Evolutionary conservation across 164 flowering plant genomes (phyloP).

Genomic region (Nymphaea thermarum): DNA sequence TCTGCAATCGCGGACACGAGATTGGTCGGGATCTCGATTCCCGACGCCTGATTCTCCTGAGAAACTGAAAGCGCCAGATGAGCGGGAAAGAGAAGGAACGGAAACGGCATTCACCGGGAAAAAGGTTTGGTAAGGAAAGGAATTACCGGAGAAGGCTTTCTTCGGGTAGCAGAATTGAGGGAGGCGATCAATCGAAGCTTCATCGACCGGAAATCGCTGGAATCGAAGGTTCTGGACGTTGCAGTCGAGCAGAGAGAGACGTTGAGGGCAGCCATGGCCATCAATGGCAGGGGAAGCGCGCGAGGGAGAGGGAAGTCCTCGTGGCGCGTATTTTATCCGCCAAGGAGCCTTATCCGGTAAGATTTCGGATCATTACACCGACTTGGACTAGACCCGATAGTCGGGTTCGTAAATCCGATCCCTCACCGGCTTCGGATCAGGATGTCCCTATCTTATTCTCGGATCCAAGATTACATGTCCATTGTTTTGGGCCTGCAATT

Average conservation of each 20-base stretch:
- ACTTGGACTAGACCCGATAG: too few species aligned
- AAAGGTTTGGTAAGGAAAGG: constrained; percentile 9
- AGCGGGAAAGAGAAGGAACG: not conserved
- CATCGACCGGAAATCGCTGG: constrained; percentile 5
- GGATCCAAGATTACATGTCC: too few species aligned
- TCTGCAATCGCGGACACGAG: constrained; percentile 18
- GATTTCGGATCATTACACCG: too few species aligned
- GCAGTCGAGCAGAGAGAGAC: constrained; percentile 18
- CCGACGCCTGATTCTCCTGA: not conserved
- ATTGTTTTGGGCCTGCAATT: not conserved
- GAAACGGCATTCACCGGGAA: not conserved
- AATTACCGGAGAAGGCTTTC: constrained; percentile 5
- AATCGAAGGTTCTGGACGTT: constrained; percentile 14
- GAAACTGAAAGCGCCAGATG: not conserved
- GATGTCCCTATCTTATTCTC: too few species aligned
- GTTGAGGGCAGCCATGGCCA: constrained; percentile 17
- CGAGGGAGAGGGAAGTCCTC: not conserved
- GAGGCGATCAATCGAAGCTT: constrained; percentile 7
- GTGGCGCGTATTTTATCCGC: not conserved
- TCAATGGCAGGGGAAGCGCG: not conserved
- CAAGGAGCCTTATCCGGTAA: not conserved
- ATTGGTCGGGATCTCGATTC: constrained; percentile 3
- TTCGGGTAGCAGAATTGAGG: not conserved
- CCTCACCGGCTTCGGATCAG: too few species aligned
- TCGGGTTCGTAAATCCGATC: too few species aligned